Percentiles rank a stretch among this genome's conserved stretches.
Evolutionary conservation across 257 asterid genomes (phyloP).

Genomic region (Mitragyna speciosa): DNA sequence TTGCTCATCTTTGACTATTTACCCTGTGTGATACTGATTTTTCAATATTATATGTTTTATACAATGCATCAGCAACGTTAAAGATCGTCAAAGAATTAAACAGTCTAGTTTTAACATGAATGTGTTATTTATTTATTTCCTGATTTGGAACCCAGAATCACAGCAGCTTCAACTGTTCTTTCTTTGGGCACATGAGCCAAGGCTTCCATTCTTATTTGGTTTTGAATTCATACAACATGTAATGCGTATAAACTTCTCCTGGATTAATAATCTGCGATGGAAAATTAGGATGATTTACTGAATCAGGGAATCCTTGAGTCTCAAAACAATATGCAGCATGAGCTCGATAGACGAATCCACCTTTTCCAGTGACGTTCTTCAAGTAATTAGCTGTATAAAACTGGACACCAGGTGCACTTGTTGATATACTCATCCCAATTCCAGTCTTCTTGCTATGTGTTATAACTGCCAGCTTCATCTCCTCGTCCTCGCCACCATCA

Average conservation of each 20-base stretch:
- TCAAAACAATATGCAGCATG: conserved; percentile 77
- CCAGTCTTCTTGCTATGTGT: conserved; percentile 54
- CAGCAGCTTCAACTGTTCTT: neutral
- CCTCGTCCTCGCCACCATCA: conserved; percentile 29
- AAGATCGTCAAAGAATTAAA: neutral
- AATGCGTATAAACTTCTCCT: conserved; percentile 48
- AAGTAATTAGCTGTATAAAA: conserved; percentile 58
- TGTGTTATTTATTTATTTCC: neutral
- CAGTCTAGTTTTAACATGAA: neutral
- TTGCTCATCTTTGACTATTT: too few relatives aligned
- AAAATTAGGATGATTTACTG: conserved; percentile 74
- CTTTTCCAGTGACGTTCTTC: conserved; percentile 51
- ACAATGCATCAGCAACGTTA: neutral
- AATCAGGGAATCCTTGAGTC: conserved; percentile 87
- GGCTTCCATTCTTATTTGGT: conserved; percentile 13
- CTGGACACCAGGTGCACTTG: conserved; percentile 65
- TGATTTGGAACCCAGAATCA: neutral
- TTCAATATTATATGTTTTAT: neutral
- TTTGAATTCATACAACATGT: conserved; percentile 47
- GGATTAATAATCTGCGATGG: conserved; percentile 63
- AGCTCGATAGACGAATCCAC: conserved; percentile 46
- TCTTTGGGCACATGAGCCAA: neutral
- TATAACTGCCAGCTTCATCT: conserved; percentile 48
- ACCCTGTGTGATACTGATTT: too few relatives aligned
- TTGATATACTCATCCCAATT: conserved; percentile 54